Conservation (phyloP, 768 basidiomycete genomes). For the Rubroboletus pulcherrimus region DNA sequence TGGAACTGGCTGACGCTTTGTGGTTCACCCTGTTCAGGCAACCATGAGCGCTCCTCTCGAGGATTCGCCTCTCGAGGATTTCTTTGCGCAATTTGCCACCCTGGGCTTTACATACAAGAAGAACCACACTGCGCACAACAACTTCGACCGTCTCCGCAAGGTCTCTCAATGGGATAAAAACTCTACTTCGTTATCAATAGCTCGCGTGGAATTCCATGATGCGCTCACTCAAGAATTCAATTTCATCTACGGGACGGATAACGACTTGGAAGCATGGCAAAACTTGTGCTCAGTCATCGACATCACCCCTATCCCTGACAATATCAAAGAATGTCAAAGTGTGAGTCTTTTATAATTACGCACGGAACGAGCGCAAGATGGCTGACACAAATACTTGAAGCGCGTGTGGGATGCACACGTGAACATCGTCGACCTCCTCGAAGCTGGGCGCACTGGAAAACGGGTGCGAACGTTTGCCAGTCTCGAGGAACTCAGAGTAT, state of each 20-base stretch:
- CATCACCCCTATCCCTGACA: constrained; percentile 20
- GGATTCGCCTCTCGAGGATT: constrained; percentile 21
- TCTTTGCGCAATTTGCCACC: constrained; percentile 21
- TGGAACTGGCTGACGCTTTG: neutral
- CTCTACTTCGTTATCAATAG: neutral
- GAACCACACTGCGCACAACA: constrained; percentile 14
- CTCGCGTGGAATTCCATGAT: constrained; percentile 9
- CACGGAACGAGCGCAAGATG: neutral
- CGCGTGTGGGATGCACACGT: constrained; percentile 29
- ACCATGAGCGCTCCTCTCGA: constrained; percentile 19
- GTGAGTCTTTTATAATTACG: constrained; percentile 5
- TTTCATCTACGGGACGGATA: constrained; percentile 16
- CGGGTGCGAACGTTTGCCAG: constrained; percentile 24
- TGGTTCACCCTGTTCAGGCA: neutral
- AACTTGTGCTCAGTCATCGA: constrained; percentile 21
- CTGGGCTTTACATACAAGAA: constrained; percentile 14
- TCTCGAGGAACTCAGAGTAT: constrained; percentile 23
- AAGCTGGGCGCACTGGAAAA: constrained; percentile 9
- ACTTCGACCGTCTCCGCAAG: constrained; percentile 18
- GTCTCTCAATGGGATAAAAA: neutral
- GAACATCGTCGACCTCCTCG: constrained; percentile 34
- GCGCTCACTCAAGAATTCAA: constrained; percentile 28
- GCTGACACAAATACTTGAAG: neutral
- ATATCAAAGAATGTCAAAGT: constrained; percentile 12
- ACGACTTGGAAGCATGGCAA: constrained; percentile 22